Evolutionary conservation across 1,284 basidiomycete species (phyloP), one percentile per base, ranked within the genome.

Genomic region (Lignosus rhinocerotis): DNA sequence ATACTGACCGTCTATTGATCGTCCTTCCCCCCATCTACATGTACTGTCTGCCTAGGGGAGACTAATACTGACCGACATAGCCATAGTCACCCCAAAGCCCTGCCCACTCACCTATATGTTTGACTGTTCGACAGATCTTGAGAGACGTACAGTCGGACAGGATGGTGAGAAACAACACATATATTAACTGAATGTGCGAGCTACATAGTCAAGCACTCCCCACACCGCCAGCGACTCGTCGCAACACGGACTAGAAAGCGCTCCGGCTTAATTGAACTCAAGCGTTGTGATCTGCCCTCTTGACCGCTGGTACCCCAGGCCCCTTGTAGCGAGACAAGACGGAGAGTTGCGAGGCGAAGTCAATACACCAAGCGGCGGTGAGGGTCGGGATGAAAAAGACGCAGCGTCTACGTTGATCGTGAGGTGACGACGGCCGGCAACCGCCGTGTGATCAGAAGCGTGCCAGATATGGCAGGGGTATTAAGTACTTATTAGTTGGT

Each of bases 251-350:
- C 76, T 81, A 72, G 78, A 76, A 80, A 76, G 74, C 73, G 83
- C 86, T 88, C 87, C 87, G 87, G 87, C 87, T 89, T 89, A 89
- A 87, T 86, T 88, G 86, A 77, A 77, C 82, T 77, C 85, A 48
- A 59, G 34, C 34, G 10, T 16, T n/a, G 54, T 62, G 53, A 55
- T 78, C 70, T 71, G 66, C 67, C 78, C 81, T 74, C 73, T 54
- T 32, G 57, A 67, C 62, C 75, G 68, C 69, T 69, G 59, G 72
- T 87, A 87, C 86, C 86, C 83, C 63, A 70, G 67, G 74, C 72
- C 75, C 52, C 59, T 63, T 63, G 59, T 63, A 56, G 55, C 59
- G 50, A 63, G 61, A 64, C 62, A 48, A 56, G 73, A 73, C 74
- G 53, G 55, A 72, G 80, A 82, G 80, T 81, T 80, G 70, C 80